Percentiles rank a stretch among this genome's conserved stretches.
Evolutionary conservation across 441 rosid species (phyloP).

Genomic region (Bocquillonia castaneifolia): DNA sequence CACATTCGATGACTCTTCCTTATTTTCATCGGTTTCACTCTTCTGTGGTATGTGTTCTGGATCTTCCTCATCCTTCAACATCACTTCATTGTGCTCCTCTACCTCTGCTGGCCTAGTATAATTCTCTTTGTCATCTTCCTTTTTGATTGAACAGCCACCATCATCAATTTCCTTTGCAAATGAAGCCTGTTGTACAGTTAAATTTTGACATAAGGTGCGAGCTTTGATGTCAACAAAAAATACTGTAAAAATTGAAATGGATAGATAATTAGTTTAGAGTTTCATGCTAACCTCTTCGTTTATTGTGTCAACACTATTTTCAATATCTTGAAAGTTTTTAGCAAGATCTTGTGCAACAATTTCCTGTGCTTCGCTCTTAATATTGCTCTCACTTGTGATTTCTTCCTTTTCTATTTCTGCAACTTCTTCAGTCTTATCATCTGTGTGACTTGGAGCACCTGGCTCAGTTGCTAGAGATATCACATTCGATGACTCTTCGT

Average conservation of each 20-base stretch:
- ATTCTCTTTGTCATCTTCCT: constrained; percentile 10
- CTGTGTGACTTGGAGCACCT: constrained; percentile 1
- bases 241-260: not conserved
- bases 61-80: constrained; percentile 19
- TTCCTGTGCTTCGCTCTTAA: constrained; percentile 18
- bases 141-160: not conserved
- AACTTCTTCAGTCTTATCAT: constrained; percentile 15
- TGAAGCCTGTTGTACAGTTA: not conserved
- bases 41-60: constrained; percentile 8
- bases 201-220: constrained; percentile 11
- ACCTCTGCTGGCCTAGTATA: constrained; percentile 9
- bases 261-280: not conserved
- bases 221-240: constrained; percentile 5
- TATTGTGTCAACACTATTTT: constrained; percentile 6
- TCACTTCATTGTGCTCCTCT: constrained; percentile 15
- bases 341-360: constrained; percentile 5
- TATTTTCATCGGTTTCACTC: constrained; percentile 19
- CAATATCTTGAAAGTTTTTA: constrained; percentile 15
- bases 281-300: constrained; percentile 29
- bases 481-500: constrained; percentile 10
- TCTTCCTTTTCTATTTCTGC: constrained; percentile 25
- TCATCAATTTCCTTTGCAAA: constrained; percentile 7
- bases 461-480: constrained; percentile 10
- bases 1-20: constrained; percentile 10
- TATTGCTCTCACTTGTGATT: constrained; percentile 5